phyloP scores from a whole-genome alignment of 768 basidiomycete genomes.

The Candolleomyces efflorescens region DNA sequence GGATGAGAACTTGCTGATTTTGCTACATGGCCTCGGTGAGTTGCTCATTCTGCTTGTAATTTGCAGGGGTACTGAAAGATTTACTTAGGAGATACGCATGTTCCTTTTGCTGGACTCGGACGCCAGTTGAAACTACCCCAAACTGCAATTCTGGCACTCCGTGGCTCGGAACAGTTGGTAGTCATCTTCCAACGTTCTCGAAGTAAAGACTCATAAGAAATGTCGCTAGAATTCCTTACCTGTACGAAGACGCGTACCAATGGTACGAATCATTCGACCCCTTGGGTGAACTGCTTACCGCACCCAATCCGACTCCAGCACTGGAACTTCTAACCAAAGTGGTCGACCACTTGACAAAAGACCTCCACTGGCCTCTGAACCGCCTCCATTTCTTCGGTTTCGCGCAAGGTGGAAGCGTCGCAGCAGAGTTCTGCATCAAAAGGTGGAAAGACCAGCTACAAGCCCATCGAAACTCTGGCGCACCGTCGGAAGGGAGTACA shows the following conservation, averaged over 20 bases:
- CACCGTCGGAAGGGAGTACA: neutral
- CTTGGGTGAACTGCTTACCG: slow-evolving; percentile 66
- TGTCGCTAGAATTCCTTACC: slow-evolving; percentile 62
- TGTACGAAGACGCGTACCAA: slow-evolving; percentile 76
- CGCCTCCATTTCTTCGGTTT: slow-evolving; percentile 88
- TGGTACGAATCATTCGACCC: slow-evolving; percentile 84
- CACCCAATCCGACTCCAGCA: slow-evolving; percentile 71
- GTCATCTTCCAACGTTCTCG: neutral
- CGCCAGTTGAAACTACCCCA: slow-evolving; percentile 79
- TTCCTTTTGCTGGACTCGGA: slow-evolving; percentile 74
- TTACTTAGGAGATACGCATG: slow-evolving; percentile 74
- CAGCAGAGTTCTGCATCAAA: slow-evolving; percentile 57
- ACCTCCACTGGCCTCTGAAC: slow-evolving; percentile 61
- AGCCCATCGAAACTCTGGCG: slow-evolving; percentile 9
- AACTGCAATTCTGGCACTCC: slow-evolving; percentile 78
- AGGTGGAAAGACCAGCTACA: slow-evolving; percentile 45
- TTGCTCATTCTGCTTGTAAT: neutral
- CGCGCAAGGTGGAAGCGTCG: slow-evolving; percentile 81
- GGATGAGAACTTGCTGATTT: slow-evolving; percentile 80
- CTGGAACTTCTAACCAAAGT: slow-evolving; percentile 52
- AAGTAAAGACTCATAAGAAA: neutral
- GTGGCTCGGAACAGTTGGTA: slow-evolving; percentile 71
- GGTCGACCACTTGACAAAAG: slow-evolving; percentile 50
- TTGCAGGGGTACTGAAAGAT: neutral
- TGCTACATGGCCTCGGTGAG: slow-evolving; percentile 84